Base-by-base conservation (phyloP, 1,139 yeast species). In the Suhomyces choctaworum region DNA sequence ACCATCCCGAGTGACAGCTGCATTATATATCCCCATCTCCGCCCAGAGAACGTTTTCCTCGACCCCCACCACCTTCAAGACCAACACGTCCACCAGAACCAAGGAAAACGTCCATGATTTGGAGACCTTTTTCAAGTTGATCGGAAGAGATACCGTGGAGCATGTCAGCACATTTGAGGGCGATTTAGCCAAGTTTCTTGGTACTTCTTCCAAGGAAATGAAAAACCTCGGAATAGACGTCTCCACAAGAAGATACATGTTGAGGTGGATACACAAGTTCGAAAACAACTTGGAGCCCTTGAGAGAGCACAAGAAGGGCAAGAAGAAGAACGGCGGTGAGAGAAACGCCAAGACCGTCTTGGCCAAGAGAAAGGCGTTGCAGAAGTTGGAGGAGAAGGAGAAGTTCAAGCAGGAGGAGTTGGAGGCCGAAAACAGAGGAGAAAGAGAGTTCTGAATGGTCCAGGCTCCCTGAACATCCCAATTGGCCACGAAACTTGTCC, bases 271-370 rank as follows among this genome's bases (percentile, higher is more conserved):
- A 41, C 57, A 72, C 49, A 72, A 71, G 48, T 72, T 68, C 41
- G 60, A 63, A 50, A 76, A 80, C 55, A 72, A 78, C 48, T 81
- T 83, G 40, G 76, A 73, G 42, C 73, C 76, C 13, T 66, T 84
- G 40, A 54, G 66, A 45, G 87, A 80, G 53, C 74, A 78, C 48
- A 76, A 75, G 50, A 61, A 70, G 47, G 89, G 94, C 11, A 76
- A 68, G 64, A 90, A 89, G 75, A 81, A 81, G 76, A 70, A 79
- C 51, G 97, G 97, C 25, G 96, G 97, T 55, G 96, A 89, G 62
- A 77, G 96, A 59, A 84, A 82, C 51, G 74, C 84, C 42, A 78
- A 74, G 54, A 81, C 83, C 28, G 80, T 76, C 34, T 62, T 74
- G 40, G 95, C 95, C 13, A 81, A 79, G 58, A 73, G 78, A 66